These are phyloP conservation scores for Diplodia intermedia DNA, from an alignment of 2,329 filamentous ascomycete genomes.

Conservation along the genomic window DNA sequence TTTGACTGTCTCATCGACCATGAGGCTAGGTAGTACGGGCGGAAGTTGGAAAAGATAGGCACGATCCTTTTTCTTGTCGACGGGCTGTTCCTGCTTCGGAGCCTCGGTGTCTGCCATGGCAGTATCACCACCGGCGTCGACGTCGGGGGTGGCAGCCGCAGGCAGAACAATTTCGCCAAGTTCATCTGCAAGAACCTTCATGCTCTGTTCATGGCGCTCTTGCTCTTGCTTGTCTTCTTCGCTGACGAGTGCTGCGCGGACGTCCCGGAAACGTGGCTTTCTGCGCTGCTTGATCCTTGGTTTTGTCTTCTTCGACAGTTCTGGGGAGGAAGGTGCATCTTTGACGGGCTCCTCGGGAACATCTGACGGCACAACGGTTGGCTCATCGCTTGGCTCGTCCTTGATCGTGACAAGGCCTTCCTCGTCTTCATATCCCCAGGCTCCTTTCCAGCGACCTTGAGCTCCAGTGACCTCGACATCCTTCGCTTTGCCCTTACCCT, in stretches of 20 bases:
- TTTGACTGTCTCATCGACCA: constrained; percentile 45
- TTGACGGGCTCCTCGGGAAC: constrained; percentile 35
- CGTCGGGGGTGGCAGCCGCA: constrained; percentile 32
- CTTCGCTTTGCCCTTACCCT: constrained; percentile 51
- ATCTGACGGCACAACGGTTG: constrained; percentile 44
- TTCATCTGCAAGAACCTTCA: constrained; percentile 56
- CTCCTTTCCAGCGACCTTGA: constrained; percentile 53
- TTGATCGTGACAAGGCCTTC: constrained; percentile 56
- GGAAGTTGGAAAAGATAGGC: constrained; percentile 71
- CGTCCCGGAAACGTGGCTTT: constrained; percentile 29
- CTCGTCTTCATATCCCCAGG: constrained; percentile 53
- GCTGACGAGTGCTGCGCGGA: constrained; percentile 53
- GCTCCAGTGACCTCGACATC: constrained; percentile 53
- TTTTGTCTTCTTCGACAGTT: constrained; percentile 40
- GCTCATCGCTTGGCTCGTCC: constrained; percentile 60
- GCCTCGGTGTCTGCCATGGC: constrained; percentile 43
- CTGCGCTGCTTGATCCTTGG: constrained; percentile 37
- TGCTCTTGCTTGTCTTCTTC: constrained; percentile 61
- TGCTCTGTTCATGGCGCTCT: constrained; percentile 56
- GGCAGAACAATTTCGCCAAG: constrained; percentile 49
- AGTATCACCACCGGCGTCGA: constrained; percentile 48
- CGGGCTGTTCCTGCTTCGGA: constrained; percentile 33
- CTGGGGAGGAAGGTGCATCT: constrained; percentile 44
- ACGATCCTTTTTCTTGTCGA: constrained; percentile 58
- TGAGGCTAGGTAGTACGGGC: constrained; percentile 65